Conservation (phyloP, 129 eudicot genomes). For the Calendula officinalis region DNA sequence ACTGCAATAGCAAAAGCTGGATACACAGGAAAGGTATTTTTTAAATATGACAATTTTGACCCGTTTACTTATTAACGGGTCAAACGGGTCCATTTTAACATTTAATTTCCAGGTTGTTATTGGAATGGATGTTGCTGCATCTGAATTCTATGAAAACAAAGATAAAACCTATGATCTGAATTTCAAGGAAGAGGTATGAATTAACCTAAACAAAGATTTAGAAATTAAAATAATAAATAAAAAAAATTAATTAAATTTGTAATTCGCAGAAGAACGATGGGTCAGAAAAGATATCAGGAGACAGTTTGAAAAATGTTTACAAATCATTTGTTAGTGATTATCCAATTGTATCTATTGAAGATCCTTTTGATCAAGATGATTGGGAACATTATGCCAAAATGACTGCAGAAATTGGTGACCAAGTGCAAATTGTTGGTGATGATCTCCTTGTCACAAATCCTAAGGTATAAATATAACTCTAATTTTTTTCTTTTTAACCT, state of each 20-base stretch:
- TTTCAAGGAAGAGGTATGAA: slow-evolving; percentile 52
- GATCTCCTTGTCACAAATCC: slow-evolving; percentile 51
- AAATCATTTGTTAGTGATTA: slow-evolving; percentile 39
- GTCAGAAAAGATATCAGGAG: slow-evolving; percentile 44
- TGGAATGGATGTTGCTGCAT: slow-evolving; percentile 68
- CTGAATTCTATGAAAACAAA: slow-evolving; percentile 48
- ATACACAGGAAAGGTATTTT: slow-evolving; percentile 45
- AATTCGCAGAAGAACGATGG: slow-evolving; percentile 43
- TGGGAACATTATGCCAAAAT: slow-evolving; percentile 51
- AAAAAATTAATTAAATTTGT: neutral
- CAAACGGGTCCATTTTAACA: too few species aligned
- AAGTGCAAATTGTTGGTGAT: slow-evolving; percentile 49
- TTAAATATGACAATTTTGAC: too few species aligned
- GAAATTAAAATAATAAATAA: neutral
- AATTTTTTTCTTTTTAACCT: neutral
- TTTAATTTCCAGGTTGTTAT: slow-evolving; percentile 50
- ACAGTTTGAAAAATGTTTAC: slow-evolving; percentile 44
- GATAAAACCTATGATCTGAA: slow-evolving; percentile 54
- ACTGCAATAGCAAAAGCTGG: slow-evolving; percentile 66
- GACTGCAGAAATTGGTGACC: slow-evolving; percentile 42
- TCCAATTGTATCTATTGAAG: slow-evolving; percentile 45
- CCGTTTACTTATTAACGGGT: too few species aligned
- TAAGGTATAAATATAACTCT: slow-evolving; percentile 33
- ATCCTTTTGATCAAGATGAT: slow-evolving; percentile 49
- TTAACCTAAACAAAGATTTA: neutral